phyloP scores from a whole-genome alignment of 768 basidiomycete species.

The Amanita polypyramis region DNA sequence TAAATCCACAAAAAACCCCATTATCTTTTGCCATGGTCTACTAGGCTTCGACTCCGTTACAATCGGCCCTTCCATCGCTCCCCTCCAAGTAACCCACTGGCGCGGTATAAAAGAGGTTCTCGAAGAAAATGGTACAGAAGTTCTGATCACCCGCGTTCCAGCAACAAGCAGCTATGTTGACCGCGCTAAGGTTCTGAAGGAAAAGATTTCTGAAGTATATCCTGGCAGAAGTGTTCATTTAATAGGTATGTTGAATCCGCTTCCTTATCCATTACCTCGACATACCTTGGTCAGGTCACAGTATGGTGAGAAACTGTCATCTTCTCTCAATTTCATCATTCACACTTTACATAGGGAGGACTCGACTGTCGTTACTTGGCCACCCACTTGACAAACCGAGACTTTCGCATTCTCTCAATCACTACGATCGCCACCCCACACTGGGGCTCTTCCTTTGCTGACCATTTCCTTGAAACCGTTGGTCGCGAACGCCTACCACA shows the following conservation, averaged over 20 bases:
- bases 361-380: slow-evolving; percentile 90
- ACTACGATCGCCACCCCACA: slow-evolving; percentile 96
- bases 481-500: slow-evolving; percentile 58
- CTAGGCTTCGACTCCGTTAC: slow-evolving; percentile 83
- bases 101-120: slow-evolving; percentile 91
- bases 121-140: slow-evolving; percentile 78
- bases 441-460: slow-evolving; percentile 87
- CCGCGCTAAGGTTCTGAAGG: slow-evolving; percentile 83
- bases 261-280: slow-evolving; percentile 5
- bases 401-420: slow-evolving; percentile 74
- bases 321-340: background rate
- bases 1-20: slow-evolving; percentile 66
- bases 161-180: slow-evolving; percentile 85
- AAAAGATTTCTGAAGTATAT: slow-evolving; percentile 69
- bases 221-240: slow-evolving; percentile 82
- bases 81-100: slow-evolving; percentile 90
- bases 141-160: slow-evolving; percentile 89
- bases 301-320: slow-evolving; percentile 39
- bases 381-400: slow-evolving; percentile 59
- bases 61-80: slow-evolving; percentile 65
- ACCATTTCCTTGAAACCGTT: slow-evolving; percentile 75
- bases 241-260: slow-evolving; percentile 38
- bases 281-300: slow-evolving; percentile 43
- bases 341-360: slow-evolving; percentile 47
- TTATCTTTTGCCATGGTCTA: slow-evolving; percentile 94